Base-by-base conservation (phyloP, 2,329 filamentous ascomycete species). In the Cladosporium sphaerospermum region DNA sequence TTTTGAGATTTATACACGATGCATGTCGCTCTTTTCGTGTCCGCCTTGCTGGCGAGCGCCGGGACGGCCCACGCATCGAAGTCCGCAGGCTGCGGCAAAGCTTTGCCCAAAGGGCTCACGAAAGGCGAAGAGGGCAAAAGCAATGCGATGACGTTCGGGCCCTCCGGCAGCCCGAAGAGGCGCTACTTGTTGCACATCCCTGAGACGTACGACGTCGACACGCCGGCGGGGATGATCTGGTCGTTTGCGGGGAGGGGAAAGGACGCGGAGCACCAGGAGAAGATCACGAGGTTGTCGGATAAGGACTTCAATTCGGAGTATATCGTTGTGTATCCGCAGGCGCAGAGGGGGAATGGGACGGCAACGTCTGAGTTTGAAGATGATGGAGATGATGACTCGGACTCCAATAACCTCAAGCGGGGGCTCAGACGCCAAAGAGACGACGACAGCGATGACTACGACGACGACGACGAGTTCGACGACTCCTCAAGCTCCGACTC, bases 241-340 rank as follows among this genome's bases (percentile, higher is more conserved):
- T 75, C 74, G 1, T 78, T 71, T 59, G 74, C 77, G 51, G 75
- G 75, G 4, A 66, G 71, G 2, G 62, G 60, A 16, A 66, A 70
- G 40, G 59, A 65, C 32, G 67, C 68, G 46, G 51, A 64, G 34
- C 63, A 64, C 4, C 67, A 76, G 55, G 71, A 75, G 58, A 53
- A 59, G 1, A 62, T 76, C 1, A 72, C 73, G 11, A 67, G 71
- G 41, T 75, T 78, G 57, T 74, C 73, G 4, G 73, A 77, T 46
- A 59, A 67, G 3, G 61, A 62, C 2, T 73, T 73, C 59, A 77
- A 77, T 31, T 69, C 69, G 9, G 54, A 75, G 28, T 67, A 69
- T 4, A 72, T 77, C 45, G 66, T 69, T 2, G 68, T 76, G 8
- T 78, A 76, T 55, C 75, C 74, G 1, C 64, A 75, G 54, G 73